Evolutionary conservation across 2,329 filamentous ascomycete genomes (phyloP).

Genomic region (Botrytis medusae): DNA sequence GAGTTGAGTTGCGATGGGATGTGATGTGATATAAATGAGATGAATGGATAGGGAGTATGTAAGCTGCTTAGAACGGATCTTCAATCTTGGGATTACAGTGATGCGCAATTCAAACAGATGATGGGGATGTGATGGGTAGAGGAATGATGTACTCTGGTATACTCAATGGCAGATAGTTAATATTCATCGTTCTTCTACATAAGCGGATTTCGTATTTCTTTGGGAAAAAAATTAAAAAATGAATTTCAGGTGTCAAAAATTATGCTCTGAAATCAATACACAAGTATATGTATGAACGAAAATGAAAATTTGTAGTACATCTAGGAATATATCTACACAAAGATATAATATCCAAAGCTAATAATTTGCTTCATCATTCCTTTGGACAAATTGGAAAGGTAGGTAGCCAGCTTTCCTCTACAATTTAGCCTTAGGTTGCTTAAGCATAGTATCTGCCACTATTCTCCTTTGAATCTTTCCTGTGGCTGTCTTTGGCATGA

Average conservation of each 20-base stretch:
- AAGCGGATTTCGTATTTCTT: not conserved
- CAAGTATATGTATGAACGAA: not conserved
- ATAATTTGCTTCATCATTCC: not conserved
- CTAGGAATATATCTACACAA: not conserved
- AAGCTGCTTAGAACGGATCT: not conserved
- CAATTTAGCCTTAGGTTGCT: slow-evolving; percentile 61
- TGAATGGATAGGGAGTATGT: not conserved
- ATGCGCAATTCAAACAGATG: not conserved
- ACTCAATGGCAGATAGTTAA: not conserved
- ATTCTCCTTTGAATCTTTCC: slow-evolving; percentile 85
- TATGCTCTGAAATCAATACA: not conserved
- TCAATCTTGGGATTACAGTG: not conserved
- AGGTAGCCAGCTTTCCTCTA: slow-evolving; percentile 39
- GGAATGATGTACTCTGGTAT: not conserved
- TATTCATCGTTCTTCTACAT: not conserved
- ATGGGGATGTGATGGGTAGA: not conserved
- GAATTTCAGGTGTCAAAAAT: not conserved
- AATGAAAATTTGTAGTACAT: not conserved
- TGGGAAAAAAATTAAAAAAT: not conserved
- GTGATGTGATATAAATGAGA: too few species aligned
- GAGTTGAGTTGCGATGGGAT: too few species aligned
- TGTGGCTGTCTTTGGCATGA: slow-evolving; percentile 90
- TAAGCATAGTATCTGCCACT: slow-evolving; percentile 82
- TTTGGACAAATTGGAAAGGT: too few species aligned
- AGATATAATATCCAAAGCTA: too few species aligned